Percentiles rank a stretch among this genome's conserved stretches.
These are phyloP conservation scores for Quercus cerris DNA, from an alignment of 306 rosid genomes.

Conservation along the genomic window DNA sequence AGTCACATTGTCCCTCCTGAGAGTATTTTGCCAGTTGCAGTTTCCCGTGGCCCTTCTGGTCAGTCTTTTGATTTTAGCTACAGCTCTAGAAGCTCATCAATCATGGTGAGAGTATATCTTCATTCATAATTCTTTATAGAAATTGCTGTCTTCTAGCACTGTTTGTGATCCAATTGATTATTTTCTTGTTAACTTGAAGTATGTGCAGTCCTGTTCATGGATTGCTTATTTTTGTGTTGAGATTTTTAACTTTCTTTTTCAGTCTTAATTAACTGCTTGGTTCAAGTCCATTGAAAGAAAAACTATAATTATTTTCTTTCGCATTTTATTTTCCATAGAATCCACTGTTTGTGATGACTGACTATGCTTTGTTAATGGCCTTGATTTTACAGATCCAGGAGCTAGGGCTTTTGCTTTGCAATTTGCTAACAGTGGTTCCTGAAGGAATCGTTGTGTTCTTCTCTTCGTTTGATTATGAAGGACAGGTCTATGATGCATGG, in stretches of 20 bases:
- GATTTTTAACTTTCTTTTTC: background rate
- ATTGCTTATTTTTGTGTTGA: background rate
- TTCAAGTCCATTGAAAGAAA: background rate
- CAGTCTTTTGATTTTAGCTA: slow-evolving; percentile 85
- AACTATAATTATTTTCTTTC: background rate
- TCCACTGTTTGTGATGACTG: slow-evolving; percentile 5
- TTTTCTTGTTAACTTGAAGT: background rate
- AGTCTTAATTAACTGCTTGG: background rate
- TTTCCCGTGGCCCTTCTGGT: slow-evolving; percentile 84
- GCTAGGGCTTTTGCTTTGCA: slow-evolving; percentile 78
- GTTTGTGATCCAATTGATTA: background rate
- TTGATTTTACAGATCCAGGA: slow-evolving; percentile 64
- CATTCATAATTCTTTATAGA: slow-evolving; percentile 5
- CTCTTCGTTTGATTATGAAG: slow-evolving; percentile 93
- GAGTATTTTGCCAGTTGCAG: slow-evolving; percentile 79
- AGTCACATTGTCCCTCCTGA: slow-evolving; percentile 86
- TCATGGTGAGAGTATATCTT: slow-evolving; percentile 44
- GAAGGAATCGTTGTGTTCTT: slow-evolving; percentile 94
- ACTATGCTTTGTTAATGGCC: slow-evolving; percentile 23
- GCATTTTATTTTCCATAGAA: background rate
- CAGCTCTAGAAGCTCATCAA: slow-evolving; percentile 62
- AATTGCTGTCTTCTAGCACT: background rate
- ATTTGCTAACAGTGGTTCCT: slow-evolving; percentile 70
- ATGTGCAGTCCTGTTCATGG: background rate
- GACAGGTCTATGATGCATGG: slow-evolving; percentile 70